Evolutionary conservation across 1,284 basidiomycete genomes (phyloP).

Genomic region (Heterobasidion irregulare): DNA sequence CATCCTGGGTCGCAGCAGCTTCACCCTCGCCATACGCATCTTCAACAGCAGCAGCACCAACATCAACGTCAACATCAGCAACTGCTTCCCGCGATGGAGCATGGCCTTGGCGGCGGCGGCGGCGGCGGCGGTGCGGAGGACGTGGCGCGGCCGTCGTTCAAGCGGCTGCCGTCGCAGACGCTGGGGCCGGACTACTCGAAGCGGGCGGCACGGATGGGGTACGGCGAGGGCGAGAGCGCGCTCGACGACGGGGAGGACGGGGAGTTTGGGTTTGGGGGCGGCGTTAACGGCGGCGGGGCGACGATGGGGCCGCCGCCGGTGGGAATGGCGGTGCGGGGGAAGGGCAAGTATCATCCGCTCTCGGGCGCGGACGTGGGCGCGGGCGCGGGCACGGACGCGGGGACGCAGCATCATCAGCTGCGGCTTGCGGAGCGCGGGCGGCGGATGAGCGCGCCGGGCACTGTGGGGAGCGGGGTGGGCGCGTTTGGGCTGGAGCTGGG

Average conservation of each 20-base stretch:
- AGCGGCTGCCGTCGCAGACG: constrained; percentile 63
- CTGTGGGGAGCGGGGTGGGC: neutral
- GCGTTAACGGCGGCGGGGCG: neutral
- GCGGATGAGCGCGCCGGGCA: constrained; percentile 11
- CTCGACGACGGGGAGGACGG: constrained; percentile 17
- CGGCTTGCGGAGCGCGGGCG: constrained; percentile 11
- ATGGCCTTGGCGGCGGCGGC: constrained; percentile 18
- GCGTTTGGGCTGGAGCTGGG: neutral
- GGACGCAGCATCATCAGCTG: neutral
- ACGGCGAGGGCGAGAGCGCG: constrained; percentile 18
- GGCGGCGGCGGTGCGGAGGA: constrained; percentile 7
- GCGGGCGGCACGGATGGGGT: constrained; percentile 32
- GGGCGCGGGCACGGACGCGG: constrained; percentile 4
- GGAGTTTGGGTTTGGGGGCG: neutral
- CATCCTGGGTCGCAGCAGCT: too few species aligned
- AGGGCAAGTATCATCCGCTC: too few species aligned
- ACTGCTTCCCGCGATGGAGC: neutral
- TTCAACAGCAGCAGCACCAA: neutral
- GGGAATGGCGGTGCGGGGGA: neutral
- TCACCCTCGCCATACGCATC: neutral
- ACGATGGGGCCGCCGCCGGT: neutral
- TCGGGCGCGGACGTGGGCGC: too few species aligned
- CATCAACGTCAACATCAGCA: neutral
- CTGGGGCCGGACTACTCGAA: constrained; percentile 52
- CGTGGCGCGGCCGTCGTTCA: constrained; percentile 51